phyloP scores from a whole-genome alignment of 768 basidiomycete genomes.

The Amanita pallidorosea region DNA sequence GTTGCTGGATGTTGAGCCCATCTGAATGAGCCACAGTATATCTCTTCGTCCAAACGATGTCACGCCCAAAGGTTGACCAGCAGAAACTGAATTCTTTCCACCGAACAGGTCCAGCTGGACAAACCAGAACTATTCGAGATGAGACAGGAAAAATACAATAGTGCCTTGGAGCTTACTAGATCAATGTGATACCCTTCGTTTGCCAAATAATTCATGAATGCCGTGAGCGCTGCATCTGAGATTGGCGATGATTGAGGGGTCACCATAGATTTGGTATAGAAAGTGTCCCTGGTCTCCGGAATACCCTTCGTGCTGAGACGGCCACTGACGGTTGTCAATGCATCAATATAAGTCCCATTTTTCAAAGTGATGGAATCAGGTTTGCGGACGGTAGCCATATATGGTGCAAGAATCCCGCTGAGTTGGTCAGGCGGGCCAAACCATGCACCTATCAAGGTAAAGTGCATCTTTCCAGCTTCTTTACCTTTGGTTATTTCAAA shows the following conservation, averaged over 20 bases:
- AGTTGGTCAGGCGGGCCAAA: constrained; percentile 8
- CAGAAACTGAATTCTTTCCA: constrained; percentile 28
- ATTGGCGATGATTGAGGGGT: constrained; percentile 21
- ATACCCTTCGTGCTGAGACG: constrained; percentile 12
- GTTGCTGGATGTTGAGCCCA: constrained; percentile 29
- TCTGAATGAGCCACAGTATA: constrained; percentile 31
- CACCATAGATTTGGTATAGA: constrained; percentile 33
- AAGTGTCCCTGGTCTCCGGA: constrained; percentile 24
- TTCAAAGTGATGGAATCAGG: constrained; percentile 3
- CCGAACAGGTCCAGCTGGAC: constrained; percentile 29
- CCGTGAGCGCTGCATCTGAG: constrained; percentile 17
- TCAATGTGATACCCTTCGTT: constrained; percentile 15
- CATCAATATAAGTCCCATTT: constrained; percentile 21
- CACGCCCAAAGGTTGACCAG: constrained; percentile 18
- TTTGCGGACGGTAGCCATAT: constrained; percentile 9
- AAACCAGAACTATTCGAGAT: constrained; percentile 17
- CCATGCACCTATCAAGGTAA: constrained; percentile 9
- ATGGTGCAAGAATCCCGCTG: constrained; percentile 6
- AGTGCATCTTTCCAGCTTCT: not conserved
- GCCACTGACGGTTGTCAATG: constrained; percentile 17
- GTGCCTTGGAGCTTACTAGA: not conserved
- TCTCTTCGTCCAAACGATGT: constrained; percentile 30
- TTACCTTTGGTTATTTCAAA: not conserved
- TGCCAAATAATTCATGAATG: constrained; percentile 24
- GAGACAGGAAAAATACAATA: not conserved